Conservation (phyloP, 176 grass and related monocot genomes). For the Stipa capillata region DNA sequence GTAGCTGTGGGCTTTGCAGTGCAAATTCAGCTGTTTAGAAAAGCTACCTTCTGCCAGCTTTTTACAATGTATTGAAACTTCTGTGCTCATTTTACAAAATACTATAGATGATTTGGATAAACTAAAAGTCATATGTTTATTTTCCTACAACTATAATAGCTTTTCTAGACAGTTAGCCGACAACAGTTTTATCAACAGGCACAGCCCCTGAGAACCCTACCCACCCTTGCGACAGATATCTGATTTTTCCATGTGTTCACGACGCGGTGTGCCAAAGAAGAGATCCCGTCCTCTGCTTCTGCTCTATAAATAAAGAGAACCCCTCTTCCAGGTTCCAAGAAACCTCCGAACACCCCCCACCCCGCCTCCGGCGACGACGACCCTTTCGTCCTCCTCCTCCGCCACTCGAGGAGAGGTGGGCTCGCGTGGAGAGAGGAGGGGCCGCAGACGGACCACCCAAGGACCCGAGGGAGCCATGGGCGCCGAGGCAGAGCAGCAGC, state of each 20-base stretch:
- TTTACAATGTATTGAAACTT: no score
- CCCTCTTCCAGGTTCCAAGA: neutral
- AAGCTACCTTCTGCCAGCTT: no score
- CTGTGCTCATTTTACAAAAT: no score
- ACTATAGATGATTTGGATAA: no score
- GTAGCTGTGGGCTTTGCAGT: no score
- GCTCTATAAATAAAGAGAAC: neutral
- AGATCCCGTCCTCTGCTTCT: neutral
- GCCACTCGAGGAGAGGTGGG: neutral
- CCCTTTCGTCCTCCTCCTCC: neutral
- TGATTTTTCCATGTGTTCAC: neutral
- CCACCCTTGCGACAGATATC: neutral
- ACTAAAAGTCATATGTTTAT: no score
- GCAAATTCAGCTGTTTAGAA: no score
- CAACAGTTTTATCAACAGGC: no score
- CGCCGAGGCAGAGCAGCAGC: slow-evolving; percentile 42
- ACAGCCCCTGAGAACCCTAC: no score
- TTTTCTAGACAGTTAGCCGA: no score
- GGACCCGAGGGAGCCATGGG: slow-evolving; percentile 18
- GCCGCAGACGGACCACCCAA: neutral
- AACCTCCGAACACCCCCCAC: neutral
- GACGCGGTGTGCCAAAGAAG: neutral
- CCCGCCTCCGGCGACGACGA: neutral
- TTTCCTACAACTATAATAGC: no score
- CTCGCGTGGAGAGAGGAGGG: neutral